Base-by-base conservation (phyloP, 2,329 filamentous ascomycete species). In the Pseudogymnoascus sp. region DNA sequence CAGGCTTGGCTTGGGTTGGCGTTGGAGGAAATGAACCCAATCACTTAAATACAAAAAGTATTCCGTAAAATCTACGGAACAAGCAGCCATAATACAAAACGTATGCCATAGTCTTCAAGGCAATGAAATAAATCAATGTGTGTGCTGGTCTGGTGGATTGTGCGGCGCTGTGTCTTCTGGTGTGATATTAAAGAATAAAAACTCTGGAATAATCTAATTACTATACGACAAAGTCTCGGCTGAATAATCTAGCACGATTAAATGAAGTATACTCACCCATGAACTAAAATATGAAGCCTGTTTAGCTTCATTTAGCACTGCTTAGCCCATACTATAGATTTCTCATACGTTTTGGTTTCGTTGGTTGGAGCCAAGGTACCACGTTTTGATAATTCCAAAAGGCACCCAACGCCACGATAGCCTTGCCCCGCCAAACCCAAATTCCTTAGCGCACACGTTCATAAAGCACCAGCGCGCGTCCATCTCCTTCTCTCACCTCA, bases 361-460 rank as follows among this genome's bases (percentile, higher is more conserved):
- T 54, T 8, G 47, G 3, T 57, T 57, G 47, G 26, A 11, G 29
- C 8, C 4, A 31, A 54, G 26, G 14, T 54, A 54, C 45, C 23
- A 16, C 23, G 23, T 54, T 51, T 31, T 12, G 23, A 31, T 8
- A 57, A 51, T 21, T 21, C n/a, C 12, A 26, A 51, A 29, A 51
- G 45, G 45, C 45, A 51, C 45, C 45, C 21, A 51, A 51, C 45
- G 45, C 47, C 47, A 54, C 47, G 26, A 54, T 31, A 54, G 47
- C 47, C 47, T 57, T 57, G 47, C 47, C 47, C 47, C 47, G 47
- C 47, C 47, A 57, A 34, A 57, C 47, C 47, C 47, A 57, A 57
- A 34, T 57, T 57, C 47, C 47, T 12, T 57, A 57, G 47, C 47
- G 47, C 47, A 57, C 47, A 57, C 26, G 47, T 57, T 57, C 26